Evolutionary conservation across 2,329 filamentous ascomycete species (phyloP).

Genomic region (Sarocladium strictum): DNA sequence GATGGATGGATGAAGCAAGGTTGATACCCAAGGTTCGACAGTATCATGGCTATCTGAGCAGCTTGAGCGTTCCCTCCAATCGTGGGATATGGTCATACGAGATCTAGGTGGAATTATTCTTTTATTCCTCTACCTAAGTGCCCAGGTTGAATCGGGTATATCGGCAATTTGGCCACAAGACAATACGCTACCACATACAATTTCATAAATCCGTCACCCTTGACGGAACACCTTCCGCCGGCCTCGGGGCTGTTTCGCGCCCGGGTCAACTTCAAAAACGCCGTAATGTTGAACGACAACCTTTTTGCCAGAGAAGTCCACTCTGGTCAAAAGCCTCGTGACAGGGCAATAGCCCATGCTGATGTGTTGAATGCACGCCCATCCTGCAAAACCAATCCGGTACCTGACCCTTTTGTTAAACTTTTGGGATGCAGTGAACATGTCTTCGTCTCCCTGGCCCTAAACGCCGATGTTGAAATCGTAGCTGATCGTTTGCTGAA

Average conservation of each 20-base stretch:
- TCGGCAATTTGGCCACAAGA: conserved; percentile 8
- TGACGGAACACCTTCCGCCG: background rate
- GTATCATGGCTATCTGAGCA: no score
- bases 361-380: conserved; percentile 10
- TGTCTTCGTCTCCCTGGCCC: conserved; percentile 29
- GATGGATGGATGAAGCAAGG: no score
- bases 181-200: conserved; percentile 11
- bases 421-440: conserved; percentile 31
- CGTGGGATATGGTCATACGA: no score
- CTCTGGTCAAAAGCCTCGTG: background rate
- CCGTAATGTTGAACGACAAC: conserved; percentile 14
- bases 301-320: background rate
- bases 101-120: background rate
- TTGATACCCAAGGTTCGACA: no score
- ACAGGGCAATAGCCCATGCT: conserved; percentile 6
- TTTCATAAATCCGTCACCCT: conserved; percentile 9
- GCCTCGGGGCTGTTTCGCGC: background rate
- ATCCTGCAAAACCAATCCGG: conserved; percentile 3
- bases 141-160: conserved; percentile 18
- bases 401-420: conserved; percentile 23
- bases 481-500: conserved; percentile 33
- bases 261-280: conserved; percentile 11
- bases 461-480: conserved; percentile 57
- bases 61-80: no score
- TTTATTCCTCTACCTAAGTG: conserved; percentile 10